Evolutionary conservation across 805 yeast genomes (phyloP), one percentile per base, ranked within the genome.

Genomic region (Cyberlindnera sargentensis): DNA sequence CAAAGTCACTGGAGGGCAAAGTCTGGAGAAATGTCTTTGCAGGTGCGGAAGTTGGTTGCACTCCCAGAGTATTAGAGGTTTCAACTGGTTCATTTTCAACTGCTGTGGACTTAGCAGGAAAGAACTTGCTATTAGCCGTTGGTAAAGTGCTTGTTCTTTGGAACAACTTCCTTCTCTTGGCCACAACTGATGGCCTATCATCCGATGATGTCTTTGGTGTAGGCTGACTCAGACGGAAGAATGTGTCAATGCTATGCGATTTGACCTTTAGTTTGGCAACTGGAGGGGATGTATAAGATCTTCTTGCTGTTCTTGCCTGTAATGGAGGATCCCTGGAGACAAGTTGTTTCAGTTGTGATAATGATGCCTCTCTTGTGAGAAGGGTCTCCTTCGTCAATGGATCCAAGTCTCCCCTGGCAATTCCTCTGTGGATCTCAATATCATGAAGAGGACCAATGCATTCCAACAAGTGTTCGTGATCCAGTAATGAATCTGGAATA

Each of bases 381-480:
- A 58, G 41, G 8, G 35, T 31, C 5, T 23, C 29, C 40, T 58
- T 58, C 4, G 55, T 45, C 4, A 74, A 68, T 1, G 97, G 96
- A 58, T 82, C 77, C 8, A 84, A 51, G 6, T 70, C 72, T 1
- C 95, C 97, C 15, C 48, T 50, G 8, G 95, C 85, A 23, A 89
- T 70, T 35, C 64, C 62, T 1, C 49, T 48, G 52, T 85, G 90
- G 8, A 76, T 50, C 1, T 69, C 71, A 35, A 72, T 70, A 53
- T 70, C 55, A 26, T 47, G 39, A 10, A 63, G 64, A 3, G 48
- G 43, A 3, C 75, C 78, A 48, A 67, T 62, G 36, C 74, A 71
- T 8, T 65, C 56, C 23, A 60, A 64, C 29, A 71, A 55, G 3
- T 61, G 52, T 23, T 52, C 53, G 3, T 60, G 57, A 26, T 56